These are phyloP conservation scores for Aspergillus egyptiacus DNA, from an alignment of 495 filamentous ascomycete species.

Conservation along the genomic window DNA sequence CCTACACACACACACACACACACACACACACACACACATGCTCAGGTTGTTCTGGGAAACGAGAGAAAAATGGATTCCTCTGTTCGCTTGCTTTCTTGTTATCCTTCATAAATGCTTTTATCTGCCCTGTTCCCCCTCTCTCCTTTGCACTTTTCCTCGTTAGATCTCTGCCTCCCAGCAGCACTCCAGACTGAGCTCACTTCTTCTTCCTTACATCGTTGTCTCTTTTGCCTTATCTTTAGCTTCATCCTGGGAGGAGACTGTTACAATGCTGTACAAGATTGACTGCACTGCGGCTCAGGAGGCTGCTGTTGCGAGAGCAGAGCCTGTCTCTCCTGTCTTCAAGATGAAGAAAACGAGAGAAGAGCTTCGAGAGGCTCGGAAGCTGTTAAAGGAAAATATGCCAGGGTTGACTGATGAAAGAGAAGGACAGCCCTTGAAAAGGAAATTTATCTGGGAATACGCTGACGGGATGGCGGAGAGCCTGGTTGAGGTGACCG, in stretches of 20 bases:
- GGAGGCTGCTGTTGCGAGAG: not conserved
- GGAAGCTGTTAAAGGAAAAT: constrained; percentile 7
- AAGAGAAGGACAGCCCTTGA: not conserved
- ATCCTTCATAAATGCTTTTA: not conserved
- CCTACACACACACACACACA: not conserved
- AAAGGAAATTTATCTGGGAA: not conserved
- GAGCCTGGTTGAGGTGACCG: not conserved
- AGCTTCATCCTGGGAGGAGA: not conserved
- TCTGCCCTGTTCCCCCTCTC: not conserved
- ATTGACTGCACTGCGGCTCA: not conserved
- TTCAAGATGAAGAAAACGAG: constrained; percentile 19
- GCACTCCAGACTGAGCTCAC: not conserved
- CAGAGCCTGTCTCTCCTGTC: constrained; percentile 1
- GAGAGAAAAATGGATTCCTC: not conserved
- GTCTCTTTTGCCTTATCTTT: not conserved
- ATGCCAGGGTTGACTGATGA: not conserved
- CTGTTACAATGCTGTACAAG: constrained; percentile 12
- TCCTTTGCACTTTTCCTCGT: not conserved
- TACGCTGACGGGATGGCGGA: not conserved
- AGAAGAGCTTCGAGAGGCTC: constrained; percentile 6
- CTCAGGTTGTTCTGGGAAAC: not conserved
- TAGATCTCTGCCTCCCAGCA: not conserved
- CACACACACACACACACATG: too few relatives aligned
- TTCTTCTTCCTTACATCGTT: not conserved
- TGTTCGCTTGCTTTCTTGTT: not conserved